Evolutionary conservation across 306 rosid species (phyloP), one percentile per base, ranked within the genome.

Genomic region (Trifolium fragiferum): DNA sequence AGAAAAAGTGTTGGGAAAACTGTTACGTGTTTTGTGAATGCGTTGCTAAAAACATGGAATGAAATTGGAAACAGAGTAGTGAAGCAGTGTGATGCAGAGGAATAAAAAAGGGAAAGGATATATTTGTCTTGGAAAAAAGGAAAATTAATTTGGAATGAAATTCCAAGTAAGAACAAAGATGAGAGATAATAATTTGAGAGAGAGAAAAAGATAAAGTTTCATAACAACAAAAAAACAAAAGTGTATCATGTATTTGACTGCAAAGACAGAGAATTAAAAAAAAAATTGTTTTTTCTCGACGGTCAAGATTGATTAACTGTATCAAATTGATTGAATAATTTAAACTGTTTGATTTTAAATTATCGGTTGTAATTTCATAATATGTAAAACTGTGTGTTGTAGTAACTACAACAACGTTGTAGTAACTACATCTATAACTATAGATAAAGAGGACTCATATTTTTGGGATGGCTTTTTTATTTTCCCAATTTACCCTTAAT

Each of bases 111-210:
- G 18, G 47, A 47, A 66, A 14, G 15, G 33, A 4, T 30, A 4
- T 30, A 3, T 30, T 30, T 30, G 33, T 30, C 6, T 30, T 30
- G 0, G 3, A 4, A 30, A 30, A 30, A 30, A 30, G 5, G 8
- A 15, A 57, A 27, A 55, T 1, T 12, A 12, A 1, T 23, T 59
- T 59, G 65, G 55, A 68, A 58, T 46, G 80, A 76, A 85, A 77
- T 79, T 81, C 85, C 49, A 78, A 77, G 38, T 72, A 73, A 53
- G 50, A 66, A 66, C 4, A 76, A 86, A 75, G 65, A 80, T 85
- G 77, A 50, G 57, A 35, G 40, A 35, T 35, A 35, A 35, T 35
- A 35, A 35, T 35, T 77, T 85, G 75, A 43, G 58, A 61, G n/a
- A 70, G 50, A 66, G 12, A 71, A 53, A 27, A 49, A 54, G 10